Evolutionary conservation across 2,329 filamentous ascomycete species (phyloP).

Genomic region (Aurifilum marmelostoma): DNA sequence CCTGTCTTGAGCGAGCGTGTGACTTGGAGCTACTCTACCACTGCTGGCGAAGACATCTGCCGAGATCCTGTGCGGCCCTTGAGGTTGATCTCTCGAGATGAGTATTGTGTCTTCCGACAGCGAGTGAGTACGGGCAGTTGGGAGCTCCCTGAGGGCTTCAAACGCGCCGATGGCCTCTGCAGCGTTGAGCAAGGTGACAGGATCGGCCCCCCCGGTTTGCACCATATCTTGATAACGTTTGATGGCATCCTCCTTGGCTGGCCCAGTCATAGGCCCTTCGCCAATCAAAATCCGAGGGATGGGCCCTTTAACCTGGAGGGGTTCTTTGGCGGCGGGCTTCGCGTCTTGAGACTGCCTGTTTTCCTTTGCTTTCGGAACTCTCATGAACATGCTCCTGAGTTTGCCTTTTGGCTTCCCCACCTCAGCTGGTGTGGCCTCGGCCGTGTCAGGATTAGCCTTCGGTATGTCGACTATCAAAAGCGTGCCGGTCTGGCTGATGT

Average conservation of each 20-base stretch:
- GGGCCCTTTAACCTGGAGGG: background rate
- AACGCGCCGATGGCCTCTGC: slow-evolving; percentile 4
- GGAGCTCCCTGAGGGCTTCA: slow-evolving; percentile 18
- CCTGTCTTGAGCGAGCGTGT: slow-evolving; percentile 19
- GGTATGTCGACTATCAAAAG: background rate
- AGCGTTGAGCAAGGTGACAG: slow-evolving; percentile 10
- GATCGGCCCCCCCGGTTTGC: slow-evolving; percentile 1
- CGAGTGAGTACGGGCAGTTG: slow-evolving; percentile 21
- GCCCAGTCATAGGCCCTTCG: slow-evolving; percentile 3
- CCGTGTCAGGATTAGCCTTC: background rate
- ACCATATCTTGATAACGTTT: slow-evolving; percentile 1
- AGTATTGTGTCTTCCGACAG: slow-evolving; percentile 21
- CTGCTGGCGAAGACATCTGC: slow-evolving; percentile 5
- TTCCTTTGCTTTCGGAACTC: slow-evolving; percentile 2
- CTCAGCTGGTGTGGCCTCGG: background rate
- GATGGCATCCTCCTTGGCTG: slow-evolving; percentile 4
- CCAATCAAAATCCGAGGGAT: slow-evolving; percentile 2
- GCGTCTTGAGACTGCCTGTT: slow-evolving; percentile 6
- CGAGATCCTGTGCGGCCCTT: slow-evolving; percentile 11
- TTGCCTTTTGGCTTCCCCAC: slow-evolving; percentile 10
- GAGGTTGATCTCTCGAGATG: background rate
- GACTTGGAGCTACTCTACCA: slow-evolving; percentile 3
- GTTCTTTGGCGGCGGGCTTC: background rate
- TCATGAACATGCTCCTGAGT: slow-evolving; percentile 1
- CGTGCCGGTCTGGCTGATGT: background rate